Conservation (phyloP, 495 filamentous ascomycete species). For the Bathelium albidoporum region DNA sequence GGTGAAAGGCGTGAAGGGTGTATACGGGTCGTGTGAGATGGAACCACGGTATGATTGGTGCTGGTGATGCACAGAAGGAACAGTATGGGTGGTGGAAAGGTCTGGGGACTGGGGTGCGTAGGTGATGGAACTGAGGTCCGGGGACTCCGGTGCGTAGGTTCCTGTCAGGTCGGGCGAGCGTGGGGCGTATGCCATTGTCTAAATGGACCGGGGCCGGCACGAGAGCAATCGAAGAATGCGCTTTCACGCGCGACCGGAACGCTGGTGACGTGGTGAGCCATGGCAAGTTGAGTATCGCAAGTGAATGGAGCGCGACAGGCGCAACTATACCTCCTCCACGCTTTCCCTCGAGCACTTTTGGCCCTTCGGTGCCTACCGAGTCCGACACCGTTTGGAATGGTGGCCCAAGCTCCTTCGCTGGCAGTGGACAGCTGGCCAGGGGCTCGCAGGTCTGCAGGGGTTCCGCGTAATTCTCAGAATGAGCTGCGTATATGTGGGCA, state of each 20-base stretch:
- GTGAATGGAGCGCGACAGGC: neutral
- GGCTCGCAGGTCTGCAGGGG: neutral
- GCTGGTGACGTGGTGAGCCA: neutral
- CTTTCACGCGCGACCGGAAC: neutral
- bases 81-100: constrained; percentile 11
- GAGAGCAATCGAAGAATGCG: neutral
- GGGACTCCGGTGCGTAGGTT: constrained; percentile 14
- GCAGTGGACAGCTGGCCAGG: neutral
- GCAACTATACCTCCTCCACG: too few relatives aligned
- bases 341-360: neutral
- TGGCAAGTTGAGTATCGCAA: neutral
- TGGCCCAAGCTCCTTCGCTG: neutral
- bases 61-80: constrained; percentile 13
- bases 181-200: constrained; percentile 1
- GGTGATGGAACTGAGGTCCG: constrained; percentile 15
- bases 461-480: neutral
- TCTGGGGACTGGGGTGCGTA: constrained; percentile 23
- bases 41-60: constrained; percentile 27
- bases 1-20: constrained; percentile 14
- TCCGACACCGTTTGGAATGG: neutral
- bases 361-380: neutral
- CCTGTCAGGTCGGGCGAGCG: constrained; percentile 3
- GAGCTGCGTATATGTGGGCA: neutral
- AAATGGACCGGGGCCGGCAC: neutral
- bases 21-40: constrained; percentile 22